phyloP scores from a whole-genome alignment of 202 grass and related monocot species.

The Zoysia matrella region DNA sequence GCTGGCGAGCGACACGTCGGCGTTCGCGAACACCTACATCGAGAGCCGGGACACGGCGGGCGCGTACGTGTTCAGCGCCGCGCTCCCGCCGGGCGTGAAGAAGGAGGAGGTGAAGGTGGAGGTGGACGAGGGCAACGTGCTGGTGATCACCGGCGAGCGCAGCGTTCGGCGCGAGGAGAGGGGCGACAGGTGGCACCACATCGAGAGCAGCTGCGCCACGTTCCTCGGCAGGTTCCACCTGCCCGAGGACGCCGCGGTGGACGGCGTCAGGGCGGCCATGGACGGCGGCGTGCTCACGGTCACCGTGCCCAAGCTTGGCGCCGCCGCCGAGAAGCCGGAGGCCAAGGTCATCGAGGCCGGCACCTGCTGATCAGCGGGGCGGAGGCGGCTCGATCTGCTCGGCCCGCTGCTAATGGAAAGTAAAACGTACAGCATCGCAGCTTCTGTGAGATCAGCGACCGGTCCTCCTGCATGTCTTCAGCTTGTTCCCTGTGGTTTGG shows the following conservation, averaged over 20 bases:
- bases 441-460: neutral
- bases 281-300: too few species aligned
- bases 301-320: slow-evolving; percentile 6
- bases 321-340: neutral
- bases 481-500: neutral
- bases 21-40: too few species aligned
- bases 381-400: neutral
- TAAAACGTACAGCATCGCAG: neutral
- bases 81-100: too few species aligned
- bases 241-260: slow-evolving; percentile 51
- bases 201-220: slow-evolving; percentile 62
- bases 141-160: slow-evolving; percentile 62
- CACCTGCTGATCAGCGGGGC: slow-evolving; percentile 5
- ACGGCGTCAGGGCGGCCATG: slow-evolving; percentile 56
- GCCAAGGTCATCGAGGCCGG: slow-evolving; percentile 30
- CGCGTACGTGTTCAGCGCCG: too few species aligned
- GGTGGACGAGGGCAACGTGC: slow-evolving; percentile 68
- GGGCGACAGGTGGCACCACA: neutral
- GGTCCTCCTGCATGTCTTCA: neutral
- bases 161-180: slow-evolving; percentile 45
- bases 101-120: slow-evolving; percentile 13
- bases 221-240: slow-evolving; percentile 65
- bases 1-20: too few species aligned
- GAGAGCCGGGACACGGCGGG: too few species aligned
- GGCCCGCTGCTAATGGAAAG: too few species aligned